A percentile compares a stretch with the other conserved stretches of the same genome.
Conservation (phyloP, 2,329 filamentous ascomycete genomes). For the Aureobasidium namibiae region DNA sequence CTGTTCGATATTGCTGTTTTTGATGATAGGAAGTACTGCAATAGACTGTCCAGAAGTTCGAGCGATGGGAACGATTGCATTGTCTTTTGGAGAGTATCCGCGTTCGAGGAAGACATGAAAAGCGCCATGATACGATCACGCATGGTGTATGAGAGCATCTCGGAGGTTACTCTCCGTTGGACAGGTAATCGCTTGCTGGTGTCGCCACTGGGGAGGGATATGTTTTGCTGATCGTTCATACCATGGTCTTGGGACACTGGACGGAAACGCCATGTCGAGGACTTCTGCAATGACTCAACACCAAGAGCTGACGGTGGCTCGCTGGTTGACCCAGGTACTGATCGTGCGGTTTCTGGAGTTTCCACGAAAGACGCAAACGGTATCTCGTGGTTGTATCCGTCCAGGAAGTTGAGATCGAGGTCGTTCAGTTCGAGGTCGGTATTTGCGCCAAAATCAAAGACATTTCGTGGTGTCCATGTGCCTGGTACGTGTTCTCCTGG, state of each 20-base stretch:
- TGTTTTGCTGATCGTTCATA: slow-evolving; percentile 29
- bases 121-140: slow-evolving; percentile 56
- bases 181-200: slow-evolving; percentile 25
- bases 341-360: slow-evolving; percentile 19
- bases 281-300: slow-evolving; percentile 30
- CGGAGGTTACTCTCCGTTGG: slow-evolving; percentile 33
- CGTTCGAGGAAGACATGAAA: slow-evolving; percentile 51
- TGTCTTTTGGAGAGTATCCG: slow-evolving; percentile 41
- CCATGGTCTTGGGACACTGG: slow-evolving; percentile 30
- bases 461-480: slow-evolving; percentile 36
- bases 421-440: slow-evolving; percentile 39
- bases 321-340: slow-evolving; percentile 22
- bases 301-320: slow-evolving; percentile 24
- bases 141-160: slow-evolving; percentile 33
- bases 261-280: slow-evolving; percentile 38
- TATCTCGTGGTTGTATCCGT: slow-evolving; percentile 37
- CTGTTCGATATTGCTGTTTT: slow-evolving; percentile 33
- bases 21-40: slow-evolving; percentile 50
- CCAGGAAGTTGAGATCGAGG: slow-evolving; percentile 36
- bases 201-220: slow-evolving; percentile 32
- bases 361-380: slow-evolving; percentile 33
- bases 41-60: slow-evolving; percentile 51
- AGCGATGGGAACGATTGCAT: slow-evolving; percentile 56
- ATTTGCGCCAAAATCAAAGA: slow-evolving; percentile 38
- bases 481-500: slow-evolving; percentile 18